phyloP scores from a whole-genome alignment of 2,329 filamentous ascomycete species.

The Penicillium aurantiogriseum region DNA sequence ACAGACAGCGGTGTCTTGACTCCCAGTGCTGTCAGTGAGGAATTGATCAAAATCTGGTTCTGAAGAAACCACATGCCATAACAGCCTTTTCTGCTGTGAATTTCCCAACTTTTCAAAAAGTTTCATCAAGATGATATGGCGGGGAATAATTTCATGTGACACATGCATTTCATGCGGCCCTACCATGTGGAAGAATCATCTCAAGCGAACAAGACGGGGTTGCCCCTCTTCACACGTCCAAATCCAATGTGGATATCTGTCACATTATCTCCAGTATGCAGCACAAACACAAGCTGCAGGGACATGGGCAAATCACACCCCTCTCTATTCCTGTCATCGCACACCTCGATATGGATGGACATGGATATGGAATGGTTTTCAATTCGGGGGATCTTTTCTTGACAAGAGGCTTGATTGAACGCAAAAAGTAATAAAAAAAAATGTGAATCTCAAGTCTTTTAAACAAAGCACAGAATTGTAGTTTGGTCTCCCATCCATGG shows the following conservation, averaged over 20 bases:
- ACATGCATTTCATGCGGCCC: neutral
- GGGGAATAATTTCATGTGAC: conserved; percentile 13
- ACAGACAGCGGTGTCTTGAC: conserved; percentile 64
- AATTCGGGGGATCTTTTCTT: neutral
- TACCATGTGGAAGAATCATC: neutral
- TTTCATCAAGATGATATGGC: conserved; percentile 17
- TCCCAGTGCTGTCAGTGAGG: conserved; percentile 64
- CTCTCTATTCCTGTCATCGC: neutral
- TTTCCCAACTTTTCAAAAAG: conserved; percentile 8
- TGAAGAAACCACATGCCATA: conserved; percentile 21
- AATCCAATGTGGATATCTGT: neutral
- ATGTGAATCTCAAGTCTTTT: conserved; percentile 6
- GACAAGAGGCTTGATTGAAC: neutral
- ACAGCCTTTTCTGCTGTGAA: conserved; percentile 5
- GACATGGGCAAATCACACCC: neutral
- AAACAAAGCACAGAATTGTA: neutral
- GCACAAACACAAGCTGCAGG: neutral
- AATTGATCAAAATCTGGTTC: conserved; percentile 63
- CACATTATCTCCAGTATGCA: neutral
- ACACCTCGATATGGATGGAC: neutral
- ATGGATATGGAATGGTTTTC: neutral
- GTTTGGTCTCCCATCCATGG: neutral
- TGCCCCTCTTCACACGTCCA: neutral
- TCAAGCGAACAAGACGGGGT: neutral
- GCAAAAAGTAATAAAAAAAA: neutral